Conservation (phyloP, 2,329 filamentous ascomycete species). For the Xylaria sp. region DNA sequence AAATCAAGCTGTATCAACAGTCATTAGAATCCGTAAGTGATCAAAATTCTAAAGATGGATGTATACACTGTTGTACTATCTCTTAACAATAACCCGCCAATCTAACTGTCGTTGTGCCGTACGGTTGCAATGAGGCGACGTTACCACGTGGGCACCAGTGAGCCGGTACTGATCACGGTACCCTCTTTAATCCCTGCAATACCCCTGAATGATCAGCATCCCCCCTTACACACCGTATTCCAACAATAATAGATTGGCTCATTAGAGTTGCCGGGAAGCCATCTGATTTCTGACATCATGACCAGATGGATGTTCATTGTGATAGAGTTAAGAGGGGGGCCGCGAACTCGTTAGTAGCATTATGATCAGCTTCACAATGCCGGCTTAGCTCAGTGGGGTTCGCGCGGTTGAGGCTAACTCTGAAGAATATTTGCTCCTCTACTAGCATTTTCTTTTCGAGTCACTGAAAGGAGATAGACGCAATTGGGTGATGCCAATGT, state of each 20-base stretch:
- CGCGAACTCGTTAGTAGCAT: conserved; percentile 3
- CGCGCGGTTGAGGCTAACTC: not conserved
- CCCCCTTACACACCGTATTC: not conserved
- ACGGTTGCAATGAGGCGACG: not conserved
- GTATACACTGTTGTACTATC: not conserved
- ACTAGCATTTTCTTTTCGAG: not conserved
- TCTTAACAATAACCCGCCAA: not conserved
- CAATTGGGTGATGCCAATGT: conserved; percentile 1
- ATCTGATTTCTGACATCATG: conserved; percentile 5
- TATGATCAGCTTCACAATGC: conserved; percentile 22
- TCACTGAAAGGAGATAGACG: not conserved
- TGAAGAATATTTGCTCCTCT: conserved; percentile 5
- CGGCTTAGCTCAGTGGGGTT: conserved; percentile 2
- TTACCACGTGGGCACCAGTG: conserved; percentile 4
- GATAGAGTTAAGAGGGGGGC: not conserved
- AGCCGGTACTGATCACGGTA: not conserved
- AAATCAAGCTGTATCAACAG: no score
- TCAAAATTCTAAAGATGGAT: no score
- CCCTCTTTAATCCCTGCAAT: not conserved
- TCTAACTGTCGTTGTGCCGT: not conserved
- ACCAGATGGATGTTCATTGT: not conserved
- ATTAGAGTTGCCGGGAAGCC: not conserved
- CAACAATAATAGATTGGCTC: not conserved
- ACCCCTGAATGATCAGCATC: not conserved
- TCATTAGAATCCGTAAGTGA: no score